These are phyloP conservation scores for Xerophyta viscosa DNA, from an alignment of 106 monocot species.

Conservation along the genomic window DNA sequence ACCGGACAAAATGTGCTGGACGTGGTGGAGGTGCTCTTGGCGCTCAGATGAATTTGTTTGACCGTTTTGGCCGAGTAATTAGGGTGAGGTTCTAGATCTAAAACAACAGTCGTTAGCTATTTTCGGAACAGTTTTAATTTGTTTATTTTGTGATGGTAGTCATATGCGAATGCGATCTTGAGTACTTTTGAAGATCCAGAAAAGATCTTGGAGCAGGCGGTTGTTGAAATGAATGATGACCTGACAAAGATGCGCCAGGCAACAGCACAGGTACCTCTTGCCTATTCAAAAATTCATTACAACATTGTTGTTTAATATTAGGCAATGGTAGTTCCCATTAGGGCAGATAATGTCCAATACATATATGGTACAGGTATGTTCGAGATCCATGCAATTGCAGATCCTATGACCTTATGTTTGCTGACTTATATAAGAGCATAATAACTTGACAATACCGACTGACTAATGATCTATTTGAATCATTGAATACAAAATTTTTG, in stretches of 20 bases:
- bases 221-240: conserved; percentile 96
- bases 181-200: conserved; percentile 93
- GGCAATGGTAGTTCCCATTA: too few relatives aligned
- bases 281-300: background rate
- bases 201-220: conserved; percentile 95
- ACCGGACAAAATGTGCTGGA: conserved; percentile 31
- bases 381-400: too few relatives aligned
- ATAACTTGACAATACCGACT: too few relatives aligned
- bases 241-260: conserved; percentile 97
- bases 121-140: background rate
- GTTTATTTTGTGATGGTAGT: conserved; percentile 30
- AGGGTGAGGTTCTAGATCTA: conserved; percentile 36
- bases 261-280: conserved; percentile 71
- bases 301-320: conserved; percentile 1
- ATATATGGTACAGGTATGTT: too few relatives aligned
- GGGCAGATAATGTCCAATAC: too few relatives aligned
- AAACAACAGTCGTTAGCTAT: background rate
- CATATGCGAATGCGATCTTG: conserved; percentile 92
- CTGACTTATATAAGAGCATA: too few relatives aligned
- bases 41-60: conserved; percentile 80
- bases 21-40: conserved; percentile 47
- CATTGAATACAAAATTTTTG: too few relatives aligned
- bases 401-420: too few relatives aligned
- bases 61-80: conserved; percentile 71
- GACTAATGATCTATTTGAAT: too few relatives aligned